Base-by-base conservation (phyloP, 2,329 filamentous ascomycete species). In the Talaromyces pinophilus region DNA sequence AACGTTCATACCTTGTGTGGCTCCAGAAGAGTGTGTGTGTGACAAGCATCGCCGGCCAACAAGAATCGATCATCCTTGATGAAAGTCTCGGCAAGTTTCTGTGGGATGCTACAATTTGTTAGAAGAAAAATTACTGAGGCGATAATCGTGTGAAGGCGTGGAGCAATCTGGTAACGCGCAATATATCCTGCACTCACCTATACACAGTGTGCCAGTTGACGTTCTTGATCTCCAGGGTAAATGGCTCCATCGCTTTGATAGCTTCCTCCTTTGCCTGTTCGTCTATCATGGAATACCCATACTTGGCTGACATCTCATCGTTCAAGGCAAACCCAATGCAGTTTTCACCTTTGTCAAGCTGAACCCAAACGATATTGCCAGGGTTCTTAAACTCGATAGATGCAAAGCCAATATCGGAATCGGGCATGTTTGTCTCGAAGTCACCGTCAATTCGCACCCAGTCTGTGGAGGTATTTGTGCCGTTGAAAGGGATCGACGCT, bases 11-110 rank as follows among this genome's bases (percentile, higher is more conserved):
- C 63, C 67, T 67, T 70, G 65, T 55, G 67, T 64, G 19, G 65
- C 65, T 7, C 66, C 64, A 2, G 61, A 64, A 15, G 67, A 67
- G n/a, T n/a, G 19, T 67, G 66, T 11, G 63, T 69, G 59, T 70
- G 68, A 22, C 67, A 68, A 5, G 67, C 67, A 62, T 70, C 69
- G n/a, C 69, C 69, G 33, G 66, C 67, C 4, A 70, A 44, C 25
- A 70, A 64, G 10, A 93, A 40, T 40, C 55, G 33, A 25, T 59
- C 55, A 2, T 59, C n/a, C 33, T 3, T 25, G 22, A 59, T 59
- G 7, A 59, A 59, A 28, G 55, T 25, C 13, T 42, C 11, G 0
- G 55, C 33, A 15, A 59, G 1, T 22, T 8, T 15, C n/a, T 59
- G 55, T n/a, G 19, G 17, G 50, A 33, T 30, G 2, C 50, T 54